Evolutionary conservation across 495 filamentous ascomycete species (phyloP), one percentile per base, ranked within the genome.

Genomic region (Stereocaulon alpinum): DNA sequence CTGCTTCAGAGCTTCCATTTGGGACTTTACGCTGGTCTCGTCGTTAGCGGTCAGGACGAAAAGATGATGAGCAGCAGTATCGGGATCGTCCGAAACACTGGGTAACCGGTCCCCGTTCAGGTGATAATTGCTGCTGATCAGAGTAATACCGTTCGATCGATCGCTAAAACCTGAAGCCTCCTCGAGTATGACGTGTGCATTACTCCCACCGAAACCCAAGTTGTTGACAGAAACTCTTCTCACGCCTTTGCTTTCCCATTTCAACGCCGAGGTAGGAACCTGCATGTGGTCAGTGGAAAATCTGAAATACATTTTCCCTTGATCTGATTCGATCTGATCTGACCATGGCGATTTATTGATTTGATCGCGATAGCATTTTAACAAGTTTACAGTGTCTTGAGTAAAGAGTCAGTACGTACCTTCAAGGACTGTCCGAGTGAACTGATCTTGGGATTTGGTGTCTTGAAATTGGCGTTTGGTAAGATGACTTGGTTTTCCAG

Each of bases 141-240:
- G 2, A 24, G n/a, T 10, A 40, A 17, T 22, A 9, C 17, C 40
- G 14, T 47, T 22, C 12, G 56, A 40, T 50, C 30, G 47, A 58
- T 47, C 37, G 34, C 34, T 52, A 41, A 30, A 58, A 24, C 24
- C 6, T 27, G 24, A 12, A 15, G 55, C 44, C 7, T 62, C 59
- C 2, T 82, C 77, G 6, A 82, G 15, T 34, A 82, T 79, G n/a
- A 69, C 77, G 51, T 82, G 78, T 10, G 76, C 74, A 61, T 85
- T 83, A 18, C 76, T 72, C 42, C 82, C 81, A 30, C 81, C 82
- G 58, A 80, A 82, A 0, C 81, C 80, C 41, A 84, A 85, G 3
- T 76, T 79, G 64, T 84, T 84, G 18, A 86, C 76, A 56, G 77
- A 81, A 2, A 70, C 78, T 40, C 82, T 71, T n/a, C 74, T 74